Percentiles rank a stretch among this genome's conserved stretches.
These are phyloP conservation scores for Malus orientalis DNA, from an alignment of 306 rosid genomes.

Conservation along the genomic window DNA sequence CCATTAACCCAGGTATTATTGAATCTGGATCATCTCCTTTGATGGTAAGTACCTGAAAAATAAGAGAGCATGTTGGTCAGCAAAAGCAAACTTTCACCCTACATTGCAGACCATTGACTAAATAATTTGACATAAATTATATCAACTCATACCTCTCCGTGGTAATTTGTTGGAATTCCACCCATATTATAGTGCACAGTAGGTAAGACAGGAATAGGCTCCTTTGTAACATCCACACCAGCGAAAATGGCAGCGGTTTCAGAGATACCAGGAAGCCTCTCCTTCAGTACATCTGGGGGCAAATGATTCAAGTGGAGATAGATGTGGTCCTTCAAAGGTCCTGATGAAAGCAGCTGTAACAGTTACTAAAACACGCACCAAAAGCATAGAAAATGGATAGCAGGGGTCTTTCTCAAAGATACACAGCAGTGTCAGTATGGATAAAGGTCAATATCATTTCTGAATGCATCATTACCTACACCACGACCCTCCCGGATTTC, in stretches of 20 bases:
- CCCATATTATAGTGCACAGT: constrained; percentile 99
- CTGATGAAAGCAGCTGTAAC: constrained; percentile 34
- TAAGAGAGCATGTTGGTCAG: constrained; percentile 8
- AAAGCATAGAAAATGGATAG: not conserved
- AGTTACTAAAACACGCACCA: not conserved
- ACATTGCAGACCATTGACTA: not conserved
- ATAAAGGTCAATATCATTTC: not conserved
- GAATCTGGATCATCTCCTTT: constrained; percentile 69
- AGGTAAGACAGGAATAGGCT: constrained; percentile 96
- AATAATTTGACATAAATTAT: not conserved
- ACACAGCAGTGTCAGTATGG: not conserved
- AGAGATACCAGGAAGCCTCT: constrained; percentile 98
- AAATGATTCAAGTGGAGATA: constrained; percentile 97
- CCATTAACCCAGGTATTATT: constrained; percentile 72
- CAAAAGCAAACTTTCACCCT: not conserved
- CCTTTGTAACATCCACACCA: constrained; percentile 96
- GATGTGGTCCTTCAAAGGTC: constrained; percentile 96
- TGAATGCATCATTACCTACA: constrained; percentile 55
- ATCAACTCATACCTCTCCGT: constrained; percentile 67
- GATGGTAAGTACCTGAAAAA: constrained; percentile 58
- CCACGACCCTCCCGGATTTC: constrained; percentile 98
- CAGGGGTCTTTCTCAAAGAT: not conserved
- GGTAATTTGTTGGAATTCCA: constrained; percentile 85
- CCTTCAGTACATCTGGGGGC: constrained; percentile 98
- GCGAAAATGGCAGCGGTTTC: constrained; percentile 99